These are phyloP conservation scores for Pseudopithomyces maydicus DNA, from an alignment of 2,329 filamentous ascomycete species.

Conservation along the genomic window DNA sequence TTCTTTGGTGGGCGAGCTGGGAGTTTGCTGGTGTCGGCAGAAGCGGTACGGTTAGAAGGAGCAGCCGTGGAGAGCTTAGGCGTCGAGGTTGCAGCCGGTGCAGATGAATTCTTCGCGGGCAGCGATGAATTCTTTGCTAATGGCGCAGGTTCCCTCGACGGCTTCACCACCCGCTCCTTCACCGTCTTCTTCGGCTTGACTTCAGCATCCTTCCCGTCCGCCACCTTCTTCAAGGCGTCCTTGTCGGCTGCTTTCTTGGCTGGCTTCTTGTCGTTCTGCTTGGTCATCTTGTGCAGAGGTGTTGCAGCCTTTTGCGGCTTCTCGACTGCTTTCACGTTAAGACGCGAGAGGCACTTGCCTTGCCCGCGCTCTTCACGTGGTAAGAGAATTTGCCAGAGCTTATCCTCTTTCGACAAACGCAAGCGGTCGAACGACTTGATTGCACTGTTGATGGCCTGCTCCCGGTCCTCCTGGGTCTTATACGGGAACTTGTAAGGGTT, in stretches of 20 bases:
- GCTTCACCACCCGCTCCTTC: conserved; percentile 28
- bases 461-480: conserved; percentile 58
- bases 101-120: conserved; percentile 14
- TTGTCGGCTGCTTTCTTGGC: conserved; percentile 51
- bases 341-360: conserved; percentile 64
- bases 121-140: conserved; percentile 22
- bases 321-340: conserved; percentile 57
- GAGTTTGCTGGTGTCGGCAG: conserved; percentile 32
- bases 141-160: conserved; percentile 23
- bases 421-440: conserved; percentile 67
- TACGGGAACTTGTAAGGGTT: conserved; percentile 67
- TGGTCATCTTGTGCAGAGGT: conserved; percentile 44
- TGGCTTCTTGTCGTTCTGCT: conserved; percentile 51
- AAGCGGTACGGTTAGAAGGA: conserved; percentile 23
- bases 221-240: conserved; percentile 45
- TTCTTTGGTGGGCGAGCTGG: conserved; percentile 31
- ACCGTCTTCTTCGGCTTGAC: conserved; percentile 28
- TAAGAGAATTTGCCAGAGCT: conserved; percentile 66
- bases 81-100: conserved; percentile 17
- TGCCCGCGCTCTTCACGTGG: conserved; percentile 66
- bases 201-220: conserved; percentile 23
- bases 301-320: conserved; percentile 39
- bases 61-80: conserved; percentile 20
- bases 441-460: conserved; percentile 65
- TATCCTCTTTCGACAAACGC: conserved; percentile 63